These are phyloP conservation scores for Fusarium oxysporum DNA, from an alignment of 2,329 filamentous ascomycete genomes.

Conservation along the genomic window DNA sequence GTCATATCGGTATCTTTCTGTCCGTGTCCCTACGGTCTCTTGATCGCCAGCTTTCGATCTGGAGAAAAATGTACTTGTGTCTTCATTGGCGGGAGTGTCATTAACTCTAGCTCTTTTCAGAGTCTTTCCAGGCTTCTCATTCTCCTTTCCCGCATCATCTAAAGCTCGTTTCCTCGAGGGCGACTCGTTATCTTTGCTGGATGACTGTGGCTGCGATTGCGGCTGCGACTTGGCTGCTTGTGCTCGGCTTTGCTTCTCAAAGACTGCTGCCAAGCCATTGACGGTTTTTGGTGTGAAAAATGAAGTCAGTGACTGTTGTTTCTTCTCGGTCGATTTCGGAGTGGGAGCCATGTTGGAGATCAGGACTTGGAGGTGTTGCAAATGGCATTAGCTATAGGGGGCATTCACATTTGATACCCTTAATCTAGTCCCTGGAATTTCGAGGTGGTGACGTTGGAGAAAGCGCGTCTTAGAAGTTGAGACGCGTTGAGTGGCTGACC, in stretches of 20 bases:
- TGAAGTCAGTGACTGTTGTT: constrained; percentile 85
- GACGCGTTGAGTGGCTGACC: constrained; percentile 47
- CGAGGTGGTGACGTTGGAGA: constrained; percentile 39
- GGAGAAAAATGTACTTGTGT: constrained; percentile 52
- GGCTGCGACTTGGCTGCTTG: constrained; percentile 44
- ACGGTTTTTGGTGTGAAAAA: constrained; percentile 78
- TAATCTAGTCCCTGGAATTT: constrained; percentile 2
- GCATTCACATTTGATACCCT: constrained; percentile 17
- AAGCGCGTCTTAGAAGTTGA: constrained; percentile 36
- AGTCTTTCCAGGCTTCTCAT: constrained; percentile 53
- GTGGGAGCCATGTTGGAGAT: constrained; percentile 49
- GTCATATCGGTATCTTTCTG: constrained; percentile 65
- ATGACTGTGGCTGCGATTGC: constrained; percentile 45
- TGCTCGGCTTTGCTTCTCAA: constrained; percentile 48
- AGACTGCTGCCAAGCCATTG: constrained; percentile 57
- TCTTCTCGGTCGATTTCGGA: constrained; percentile 64
- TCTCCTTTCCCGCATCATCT: constrained; percentile 58
- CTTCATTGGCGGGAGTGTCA: constrained; percentile 52
- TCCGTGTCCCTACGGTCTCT: constrained; percentile 52
- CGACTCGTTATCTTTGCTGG: constrained; percentile 45
- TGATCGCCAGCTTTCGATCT: constrained; percentile 26
- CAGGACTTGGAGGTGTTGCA: background rate
- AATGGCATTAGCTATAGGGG: constrained; percentile 3
- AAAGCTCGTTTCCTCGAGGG: constrained; percentile 63
- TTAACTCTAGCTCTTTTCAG: constrained; percentile 60